Evolutionary conservation across 192 early-diverging fungal genomes (phyloP).

Genomic region (Entophlyctis luteolus): DNA sequence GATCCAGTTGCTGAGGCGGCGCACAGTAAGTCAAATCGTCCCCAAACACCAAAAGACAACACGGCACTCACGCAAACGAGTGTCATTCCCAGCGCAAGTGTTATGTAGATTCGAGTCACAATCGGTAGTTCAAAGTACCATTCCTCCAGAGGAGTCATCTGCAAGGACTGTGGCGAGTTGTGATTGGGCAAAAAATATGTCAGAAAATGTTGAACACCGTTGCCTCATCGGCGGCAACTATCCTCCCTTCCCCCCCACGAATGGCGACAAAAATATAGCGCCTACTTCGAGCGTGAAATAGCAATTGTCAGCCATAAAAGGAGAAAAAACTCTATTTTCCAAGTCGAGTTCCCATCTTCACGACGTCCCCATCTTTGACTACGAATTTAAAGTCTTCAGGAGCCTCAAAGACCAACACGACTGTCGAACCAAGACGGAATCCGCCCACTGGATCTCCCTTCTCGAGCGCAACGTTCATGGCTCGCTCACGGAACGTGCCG

Average conservation of each 20-base stretch:
- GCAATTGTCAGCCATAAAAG: no score
- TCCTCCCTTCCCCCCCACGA: no score
- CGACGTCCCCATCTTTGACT: constrained; percentile 67
- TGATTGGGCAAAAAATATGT: no score
- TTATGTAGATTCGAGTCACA: constrained; percentile 83
- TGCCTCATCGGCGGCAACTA: no score
- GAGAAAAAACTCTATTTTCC: constrained; percentile 27
- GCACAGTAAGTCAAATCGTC: not conserved
- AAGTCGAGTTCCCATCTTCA: constrained; percentile 80
- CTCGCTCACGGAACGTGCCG: constrained; percentile 72
- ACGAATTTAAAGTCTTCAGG: constrained; percentile 74
- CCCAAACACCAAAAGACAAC: not conserved
- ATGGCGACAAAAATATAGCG: no score
- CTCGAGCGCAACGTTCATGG: constrained; percentile 65
- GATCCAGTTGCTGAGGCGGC: constrained; percentile 70
- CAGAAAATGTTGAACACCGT: no score
- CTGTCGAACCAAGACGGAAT: constrained; percentile 89
- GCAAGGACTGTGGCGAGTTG: no score
- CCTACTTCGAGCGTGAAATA: no score
- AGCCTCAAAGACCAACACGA: constrained; percentile 96
- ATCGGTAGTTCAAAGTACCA: constrained; percentile 88
- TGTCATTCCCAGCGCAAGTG: constrained; percentile 68
- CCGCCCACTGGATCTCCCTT: constrained; percentile 92
- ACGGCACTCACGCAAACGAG: constrained; percentile 66
- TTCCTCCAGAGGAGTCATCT: constrained; percentile 60